A percentile compares a stretch with the other conserved stretches of the same genome.
phyloP scores from a whole-genome alignment of 164 flowering plant species.

The Macadamia integrifolia region DNA sequence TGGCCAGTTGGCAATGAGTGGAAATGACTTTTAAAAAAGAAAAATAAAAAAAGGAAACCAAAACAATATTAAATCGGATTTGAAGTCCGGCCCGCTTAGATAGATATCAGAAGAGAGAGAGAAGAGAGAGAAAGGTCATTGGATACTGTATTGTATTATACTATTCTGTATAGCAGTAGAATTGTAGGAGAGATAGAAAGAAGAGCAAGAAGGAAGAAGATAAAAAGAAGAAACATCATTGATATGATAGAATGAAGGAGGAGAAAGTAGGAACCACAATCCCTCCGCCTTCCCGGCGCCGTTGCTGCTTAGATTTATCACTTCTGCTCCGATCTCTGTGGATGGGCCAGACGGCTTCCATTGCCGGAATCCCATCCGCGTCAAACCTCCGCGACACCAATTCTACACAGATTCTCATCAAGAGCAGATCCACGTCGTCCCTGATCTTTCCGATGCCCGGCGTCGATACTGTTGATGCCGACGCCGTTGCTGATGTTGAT shows the following conservation, averaged over 20 bases:
- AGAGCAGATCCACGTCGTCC: constrained; percentile 24
- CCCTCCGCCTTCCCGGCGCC: too few species aligned
- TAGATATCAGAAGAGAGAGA: too few species aligned
- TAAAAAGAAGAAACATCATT: too few species aligned
- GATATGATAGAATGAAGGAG: too few species aligned
- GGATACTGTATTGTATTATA: too few species aligned
- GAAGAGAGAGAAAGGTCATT: not conserved
- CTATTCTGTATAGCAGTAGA: too few species aligned
- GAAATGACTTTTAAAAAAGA: too few species aligned
- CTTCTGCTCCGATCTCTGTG: constrained; percentile 5
- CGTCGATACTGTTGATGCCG: not conserved
- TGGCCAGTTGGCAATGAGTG: too few species aligned
- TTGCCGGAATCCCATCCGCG: constrained; percentile 19
- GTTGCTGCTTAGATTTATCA: too few species aligned
- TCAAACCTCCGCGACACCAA: constrained; percentile 24
- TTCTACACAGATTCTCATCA: constrained; percentile 4
- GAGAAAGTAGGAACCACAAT: too few species aligned
- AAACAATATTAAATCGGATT: constrained; percentile 4
- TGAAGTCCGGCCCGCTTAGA: constrained; percentile 5
- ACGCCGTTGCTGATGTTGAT: constrained; percentile 3
- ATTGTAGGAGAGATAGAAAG: too few species aligned
- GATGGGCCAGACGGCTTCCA: constrained; percentile 61
- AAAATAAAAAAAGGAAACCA: not conserved
- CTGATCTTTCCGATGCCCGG: constrained; percentile 16
- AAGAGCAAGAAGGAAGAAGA: not conserved